Evolutionary conservation across 352 stramenopile genomes (phyloP).

Genomic region (Phytopythium mirpurense): DNA sequence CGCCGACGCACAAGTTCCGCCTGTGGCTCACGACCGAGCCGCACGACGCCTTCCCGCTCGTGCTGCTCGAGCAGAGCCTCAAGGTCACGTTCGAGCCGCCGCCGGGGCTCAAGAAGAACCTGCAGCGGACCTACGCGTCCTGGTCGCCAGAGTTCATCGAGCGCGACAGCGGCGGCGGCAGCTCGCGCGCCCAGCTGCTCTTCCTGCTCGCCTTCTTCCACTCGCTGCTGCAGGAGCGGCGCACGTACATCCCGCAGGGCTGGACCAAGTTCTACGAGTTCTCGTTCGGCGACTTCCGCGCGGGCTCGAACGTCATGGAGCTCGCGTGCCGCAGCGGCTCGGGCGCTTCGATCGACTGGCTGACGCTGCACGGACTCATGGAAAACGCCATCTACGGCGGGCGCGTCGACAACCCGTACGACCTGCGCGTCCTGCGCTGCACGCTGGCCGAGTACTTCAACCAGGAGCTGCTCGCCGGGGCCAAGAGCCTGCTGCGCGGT

Average conservation of each 20-base stretch:
- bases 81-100: slow-evolving; percentile 96
- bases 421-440: slow-evolving; percentile 86
- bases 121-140: slow-evolving; percentile 89
- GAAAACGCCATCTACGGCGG: slow-evolving; percentile 95
- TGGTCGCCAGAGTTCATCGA: slow-evolving; percentile 83
- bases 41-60: slow-evolving; percentile 87
- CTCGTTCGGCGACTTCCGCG: slow-evolving; percentile 91
- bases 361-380: slow-evolving; percentile 91
- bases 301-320: slow-evolving; percentile 89
- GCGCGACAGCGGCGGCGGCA: slow-evolving; percentile 11
- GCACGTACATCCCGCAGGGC: slow-evolving; percentile 94
- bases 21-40: slow-evolving; percentile 95
- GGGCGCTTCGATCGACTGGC: slow-evolving; percentile 75
- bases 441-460: slow-evolving; percentile 89
- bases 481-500: slow-evolving; percentile 52
- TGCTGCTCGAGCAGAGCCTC: slow-evolving; percentile 90
- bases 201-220: slow-evolving; percentile 92
- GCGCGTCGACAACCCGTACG: slow-evolving; percentile 91
- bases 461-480: slow-evolving; percentile 60
- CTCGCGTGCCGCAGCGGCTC: slow-evolving; percentile 39
- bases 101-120: slow-evolving; percentile 94
- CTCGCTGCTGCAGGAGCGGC: slow-evolving; percentile 69
- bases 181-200: slow-evolving; percentile 56
- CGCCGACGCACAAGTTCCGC: slow-evolving; percentile 83
- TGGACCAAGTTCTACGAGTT: slow-evolving; percentile 98